Evolutionary conservation across 176 grass and related monocot species (phyloP).

Genomic region (Oryza longistaminata): DNA sequence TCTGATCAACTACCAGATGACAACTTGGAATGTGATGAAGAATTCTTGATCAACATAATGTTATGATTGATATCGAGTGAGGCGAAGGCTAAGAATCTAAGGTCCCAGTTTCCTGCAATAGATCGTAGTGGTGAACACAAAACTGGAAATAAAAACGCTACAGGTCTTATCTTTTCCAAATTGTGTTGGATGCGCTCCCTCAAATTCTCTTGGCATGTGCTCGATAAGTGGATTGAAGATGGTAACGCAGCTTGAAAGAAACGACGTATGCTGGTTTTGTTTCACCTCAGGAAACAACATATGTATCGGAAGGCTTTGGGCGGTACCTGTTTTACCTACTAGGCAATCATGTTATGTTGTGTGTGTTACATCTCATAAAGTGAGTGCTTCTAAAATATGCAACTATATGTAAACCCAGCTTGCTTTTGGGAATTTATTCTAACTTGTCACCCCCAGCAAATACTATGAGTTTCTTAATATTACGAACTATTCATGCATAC

Average conservation of each 20-base stretch:
- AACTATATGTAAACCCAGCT: not conserved
- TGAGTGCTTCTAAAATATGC: not conserved
- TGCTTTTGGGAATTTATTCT: slow-evolving; percentile 28
- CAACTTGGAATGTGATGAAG: not conserved
- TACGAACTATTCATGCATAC: not conserved
- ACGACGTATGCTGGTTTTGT: slow-evolving; percentile 1
- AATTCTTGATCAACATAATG: not conserved
- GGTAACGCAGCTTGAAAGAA: slow-evolving; percentile 42
- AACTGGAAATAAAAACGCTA: not conserved
- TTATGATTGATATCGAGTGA: not conserved
- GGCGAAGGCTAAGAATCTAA: not conserved
- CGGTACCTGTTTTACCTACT: slow-evolving; percentile 36
- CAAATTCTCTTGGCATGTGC: not conserved
- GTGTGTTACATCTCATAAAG: not conserved
- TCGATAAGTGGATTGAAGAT: slow-evolving; percentile 40
- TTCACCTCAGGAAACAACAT: slow-evolving; percentile 41
- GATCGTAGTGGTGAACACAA: not conserved
- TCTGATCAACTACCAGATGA: not conserved
- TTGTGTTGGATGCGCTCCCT: slow-evolving; percentile 36
- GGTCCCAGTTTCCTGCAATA: not conserved
- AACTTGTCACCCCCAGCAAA: not conserved
- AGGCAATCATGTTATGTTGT: not conserved
- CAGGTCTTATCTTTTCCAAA: slow-evolving; percentile 33
- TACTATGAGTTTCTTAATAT: not conserved
- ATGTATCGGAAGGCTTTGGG: slow-evolving; percentile 41